Evolutionary conservation across 2,329 filamentous ascomycete genomes (phyloP), one percentile per base, ranked within the genome.

Genomic region (Fusarium sp.): DNA sequence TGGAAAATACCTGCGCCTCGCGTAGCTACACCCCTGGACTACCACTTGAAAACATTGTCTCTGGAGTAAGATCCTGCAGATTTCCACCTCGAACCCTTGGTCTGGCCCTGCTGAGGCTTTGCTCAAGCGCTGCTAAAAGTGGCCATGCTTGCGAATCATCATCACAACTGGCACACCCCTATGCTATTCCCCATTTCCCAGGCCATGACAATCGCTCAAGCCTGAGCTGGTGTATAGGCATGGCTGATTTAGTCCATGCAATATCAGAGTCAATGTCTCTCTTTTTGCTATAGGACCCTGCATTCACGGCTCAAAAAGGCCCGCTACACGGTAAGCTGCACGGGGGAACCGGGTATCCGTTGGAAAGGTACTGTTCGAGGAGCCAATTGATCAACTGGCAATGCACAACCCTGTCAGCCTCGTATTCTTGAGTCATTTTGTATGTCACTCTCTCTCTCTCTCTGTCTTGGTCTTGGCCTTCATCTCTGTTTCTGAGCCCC

Each of bases 71-170:
- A 13, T 37, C n/a, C 35, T n/a, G 17, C 17, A 10, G 35, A 14
- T 7, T n/a, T 25, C n/a, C 9, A 27, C 25, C 32, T 32, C 20
- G 6, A 8, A 14, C 13, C 23, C 17, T 43, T 11, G 10, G 6
- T 19, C 19, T 41, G 23, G 6, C 32, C 11, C 17, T 40, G 20
- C 19, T 27, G 25, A 62, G 45, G 47, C 49, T 47, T 46, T 60
- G 13, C 49, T 49, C 4, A 33, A 13, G 19, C n/a, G 40, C 22
- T 37, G 15, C 63, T 49, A 15, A 49, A 67, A 64, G 41, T 6
- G 45, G 62, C 23, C 13, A 53, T 57, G 22, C 47, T 67, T 67
- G 62, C 51, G 51, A 67, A 35, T 53, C 44, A 54, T 20, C 39
- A 55, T 23, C 13, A 30, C 41, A 39, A 54, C 20, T 39, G 49